Percentiles rank a stretch among this genome's conserved stretches.
phyloP scores from a whole-genome alignment of 495 filamentous ascomycete genomes.

The Annulohypoxylon nitens region DNA sequence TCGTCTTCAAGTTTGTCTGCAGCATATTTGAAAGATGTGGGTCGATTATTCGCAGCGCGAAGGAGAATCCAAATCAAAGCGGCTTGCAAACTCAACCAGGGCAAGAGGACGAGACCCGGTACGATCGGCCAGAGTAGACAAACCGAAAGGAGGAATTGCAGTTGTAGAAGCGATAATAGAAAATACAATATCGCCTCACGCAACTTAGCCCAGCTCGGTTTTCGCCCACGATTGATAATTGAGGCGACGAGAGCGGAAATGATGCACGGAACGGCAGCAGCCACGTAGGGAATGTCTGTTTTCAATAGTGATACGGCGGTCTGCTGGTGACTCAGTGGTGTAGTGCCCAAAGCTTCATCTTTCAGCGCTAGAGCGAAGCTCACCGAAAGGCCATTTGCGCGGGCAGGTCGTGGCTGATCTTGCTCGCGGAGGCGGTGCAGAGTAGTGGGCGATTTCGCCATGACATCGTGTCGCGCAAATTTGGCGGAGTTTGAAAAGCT shows the following conservation, averaged over 20 bases:
- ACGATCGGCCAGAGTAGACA: slow-evolving; percentile 50
- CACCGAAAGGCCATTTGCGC: slow-evolving; percentile 16
- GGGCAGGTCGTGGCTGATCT: slow-evolving; percentile 1
- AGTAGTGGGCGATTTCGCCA: slow-evolving; percentile 17
- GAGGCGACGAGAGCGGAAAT: slow-evolving; percentile 37
- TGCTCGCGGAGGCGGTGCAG: slow-evolving; percentile 9
- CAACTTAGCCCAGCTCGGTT: slow-evolving; percentile 43
- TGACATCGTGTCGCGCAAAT: slow-evolving; percentile 17
- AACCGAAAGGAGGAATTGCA: slow-evolving; percentile 47
- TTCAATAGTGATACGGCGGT: slow-evolving; percentile 40
- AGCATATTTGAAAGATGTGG: slow-evolving; percentile 15
- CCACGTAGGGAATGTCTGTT: slow-evolving; percentile 45
- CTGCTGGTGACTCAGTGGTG: slow-evolving; percentile 49
- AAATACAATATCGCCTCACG: slow-evolving; percentile 40
- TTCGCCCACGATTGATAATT: slow-evolving; percentile 12
- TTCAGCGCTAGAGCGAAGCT: slow-evolving; percentile 44
- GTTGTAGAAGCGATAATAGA: slow-evolving; percentile 48
- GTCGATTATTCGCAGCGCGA: slow-evolving; percentile 16
- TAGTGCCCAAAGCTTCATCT: slow-evolving; percentile 55
- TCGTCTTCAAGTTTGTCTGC: slow-evolving; percentile 45
- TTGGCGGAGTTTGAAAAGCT: background rate
- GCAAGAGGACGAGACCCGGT: slow-evolving; percentile 49
- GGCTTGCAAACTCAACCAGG: slow-evolving; percentile 40
- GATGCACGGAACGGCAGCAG: slow-evolving; percentile 42
- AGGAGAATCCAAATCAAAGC: slow-evolving; percentile 39